Percentiles rank a stretch among this genome's conserved stretches.
phyloP scores from a whole-genome alignment of 2,329 filamentous ascomycete genomes.

The Stemphylium lycopersici region DNA sequence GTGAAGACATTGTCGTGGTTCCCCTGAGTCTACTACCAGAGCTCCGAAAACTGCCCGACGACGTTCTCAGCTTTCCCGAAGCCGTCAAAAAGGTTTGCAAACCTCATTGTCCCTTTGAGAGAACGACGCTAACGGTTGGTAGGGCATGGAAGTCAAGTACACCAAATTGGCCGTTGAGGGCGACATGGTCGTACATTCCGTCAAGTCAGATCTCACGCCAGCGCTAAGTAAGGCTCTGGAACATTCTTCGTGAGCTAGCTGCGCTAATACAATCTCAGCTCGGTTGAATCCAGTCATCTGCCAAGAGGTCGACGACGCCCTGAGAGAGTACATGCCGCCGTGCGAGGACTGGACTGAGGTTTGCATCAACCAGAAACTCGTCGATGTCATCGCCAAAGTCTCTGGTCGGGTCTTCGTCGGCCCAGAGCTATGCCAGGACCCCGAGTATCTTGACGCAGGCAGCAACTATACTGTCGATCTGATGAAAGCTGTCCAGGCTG shows the following conservation, averaged over 20 bases:
- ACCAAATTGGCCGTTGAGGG: constrained; percentile 33
- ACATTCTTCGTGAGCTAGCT: neutral
- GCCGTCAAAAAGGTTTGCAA: constrained; percentile 32
- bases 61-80: constrained; percentile 40
- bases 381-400: constrained; percentile 42
- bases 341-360: constrained; percentile 44
- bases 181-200: constrained; percentile 22
- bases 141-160: constrained; percentile 42
- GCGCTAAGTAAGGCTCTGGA: constrained; percentile 34
- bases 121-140: constrained; percentile 11
- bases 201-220: constrained; percentile 45
- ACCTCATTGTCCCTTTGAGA: neutral
- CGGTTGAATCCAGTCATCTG: constrained; percentile 39
- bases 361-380: constrained; percentile 34
- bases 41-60: constrained; percentile 40
- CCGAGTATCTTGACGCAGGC: constrained; percentile 38
- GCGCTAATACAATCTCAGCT: constrained; percentile 25
- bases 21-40: constrained; percentile 39
- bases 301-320: constrained; percentile 37
- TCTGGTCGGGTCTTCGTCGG: constrained; percentile 46
- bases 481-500: constrained; percentile 31
- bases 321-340: constrained; percentile 34
- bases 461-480: constrained; percentile 44
- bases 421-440: constrained; percentile 34
- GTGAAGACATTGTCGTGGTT: constrained; percentile 35